These are phyloP conservation scores for Phellinidium pouzarii DNA, from an alignment of 1,284 basidiomycete species.

Conservation along the genomic window DNA sequence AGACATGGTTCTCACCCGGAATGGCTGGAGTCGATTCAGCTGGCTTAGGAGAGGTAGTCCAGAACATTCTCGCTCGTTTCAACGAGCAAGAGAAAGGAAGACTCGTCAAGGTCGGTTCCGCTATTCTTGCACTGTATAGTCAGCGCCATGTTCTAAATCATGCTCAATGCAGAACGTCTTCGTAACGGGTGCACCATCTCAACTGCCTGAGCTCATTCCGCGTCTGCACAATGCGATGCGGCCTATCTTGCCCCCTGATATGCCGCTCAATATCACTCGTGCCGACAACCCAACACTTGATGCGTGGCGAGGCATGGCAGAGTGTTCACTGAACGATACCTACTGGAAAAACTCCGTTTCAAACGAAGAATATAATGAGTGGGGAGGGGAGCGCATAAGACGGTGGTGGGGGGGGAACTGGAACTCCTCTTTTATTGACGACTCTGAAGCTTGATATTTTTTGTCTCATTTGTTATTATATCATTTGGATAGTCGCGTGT, in stretches of 20 bases:
- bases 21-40: conserved; percentile 96
- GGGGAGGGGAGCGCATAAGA: conserved; percentile 76
- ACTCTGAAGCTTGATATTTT: neutral
- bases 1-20: conserved; percentile 87
- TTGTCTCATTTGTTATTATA: neutral
- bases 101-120: conserved; percentile 45
- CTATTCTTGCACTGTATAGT: neutral
- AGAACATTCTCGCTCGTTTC: conserved; percentile 82
- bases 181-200: conserved; percentile 79
- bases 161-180: conserved; percentile 69
- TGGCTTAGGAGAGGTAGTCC: conserved; percentile 86
- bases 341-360: conserved; percentile 57
- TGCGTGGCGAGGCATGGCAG: conserved; percentile 91
- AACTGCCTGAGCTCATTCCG: conserved; percentile 63
- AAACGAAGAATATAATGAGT: conserved; percentile 84
- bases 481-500: neutral
- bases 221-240: conserved; percentile 69
- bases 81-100: conserved; percentile 45
- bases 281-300: conserved; percentile 69
- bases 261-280: conserved; percentile 52
- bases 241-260: conserved; percentile 77
- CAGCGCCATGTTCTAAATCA: neutral
- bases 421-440: conserved; percentile 36
- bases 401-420: conserved; percentile 84
- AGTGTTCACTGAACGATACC: conserved; percentile 62